Percentiles rank a stretch among this genome's conserved stretches.
Evolutionary conservation across 169 alveolate genomes (phyloP).

Genomic region (Eimeria necatrix): DNA sequence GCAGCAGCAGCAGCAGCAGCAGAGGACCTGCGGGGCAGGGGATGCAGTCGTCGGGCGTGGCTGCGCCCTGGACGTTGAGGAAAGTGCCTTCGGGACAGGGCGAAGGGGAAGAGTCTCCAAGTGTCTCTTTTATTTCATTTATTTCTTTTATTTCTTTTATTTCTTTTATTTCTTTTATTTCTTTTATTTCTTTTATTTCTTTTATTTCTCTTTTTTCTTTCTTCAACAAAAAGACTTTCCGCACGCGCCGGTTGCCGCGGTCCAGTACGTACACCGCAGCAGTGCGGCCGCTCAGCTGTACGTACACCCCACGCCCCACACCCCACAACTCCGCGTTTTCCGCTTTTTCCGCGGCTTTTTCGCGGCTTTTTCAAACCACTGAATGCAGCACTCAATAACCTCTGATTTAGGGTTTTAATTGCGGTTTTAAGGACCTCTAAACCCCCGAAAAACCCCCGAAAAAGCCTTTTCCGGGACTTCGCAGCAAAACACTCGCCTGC

Average conservation of each 20-base stretch:
- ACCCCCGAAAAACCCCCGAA: too few species aligned
- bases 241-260: slow-evolving; percentile 51
- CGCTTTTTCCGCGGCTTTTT: not conserved
- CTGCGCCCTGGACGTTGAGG: slow-evolving; percentile 16
- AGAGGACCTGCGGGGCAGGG: slow-evolving; percentile 75
- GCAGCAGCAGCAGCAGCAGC: too few species aligned
- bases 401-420: too few species aligned
- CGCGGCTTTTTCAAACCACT: not conserved
- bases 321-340: not conserved
- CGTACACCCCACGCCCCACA: too few species aligned
- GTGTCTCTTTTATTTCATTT: too few species aligned
- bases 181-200: too few species aligned
- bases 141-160: too few species aligned
- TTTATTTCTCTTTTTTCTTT: slow-evolving; percentile 50
- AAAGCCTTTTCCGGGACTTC: too few species aligned
- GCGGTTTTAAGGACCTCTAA: too few species aligned
- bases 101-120: not conserved
- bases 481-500: too few species aligned
- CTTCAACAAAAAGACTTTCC: slow-evolving; percentile 25
- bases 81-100: slow-evolving; percentile 73
- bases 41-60: slow-evolving; percentile 51
- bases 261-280: slow-evolving; percentile 35
- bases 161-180: too few species aligned
- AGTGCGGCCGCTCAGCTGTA: slow-evolving; percentile 18
- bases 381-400: not conserved